phyloP scores from a whole-genome alignment of 306 rosid genomes.

The Prunus armeniaca region DNA sequence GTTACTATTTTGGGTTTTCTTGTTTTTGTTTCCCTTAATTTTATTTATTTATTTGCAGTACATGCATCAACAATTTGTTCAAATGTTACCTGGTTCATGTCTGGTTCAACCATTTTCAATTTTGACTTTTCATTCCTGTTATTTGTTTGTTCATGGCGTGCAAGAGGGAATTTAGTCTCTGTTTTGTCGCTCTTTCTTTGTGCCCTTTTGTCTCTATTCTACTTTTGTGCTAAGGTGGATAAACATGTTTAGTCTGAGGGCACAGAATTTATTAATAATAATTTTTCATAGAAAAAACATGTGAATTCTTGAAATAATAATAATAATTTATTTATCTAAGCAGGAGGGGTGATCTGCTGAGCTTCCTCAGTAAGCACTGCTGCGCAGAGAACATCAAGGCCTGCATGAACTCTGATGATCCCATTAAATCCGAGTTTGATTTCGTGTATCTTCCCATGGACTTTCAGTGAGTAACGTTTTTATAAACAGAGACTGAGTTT shows the following conservation, averaged over 20 bases:
- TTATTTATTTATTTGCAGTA: not conserved
- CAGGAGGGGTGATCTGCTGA: slow-evolving; percentile 26
- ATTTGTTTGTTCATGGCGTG: not conserved
- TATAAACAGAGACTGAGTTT: not conserved
- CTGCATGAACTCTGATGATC: not conserved
- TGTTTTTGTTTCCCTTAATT: not conserved
- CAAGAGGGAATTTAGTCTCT: not conserved
- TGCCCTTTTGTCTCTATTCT: not conserved
- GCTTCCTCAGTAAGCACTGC: slow-evolving; percentile 13
- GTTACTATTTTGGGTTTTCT: not conserved
- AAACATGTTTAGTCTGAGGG: not conserved
- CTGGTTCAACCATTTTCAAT: not conserved
- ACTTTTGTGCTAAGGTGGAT: not conserved
- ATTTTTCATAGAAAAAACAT: not conserved
- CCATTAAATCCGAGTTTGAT: slow-evolving; percentile 10
- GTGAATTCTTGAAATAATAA: not conserved
- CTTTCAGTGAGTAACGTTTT: slow-evolving; percentile 13
- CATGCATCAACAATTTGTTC: not conserved
- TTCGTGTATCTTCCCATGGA: slow-evolving; percentile 31
- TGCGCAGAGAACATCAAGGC: not conserved
- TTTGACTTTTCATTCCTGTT: not conserved
- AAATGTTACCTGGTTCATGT: no score
- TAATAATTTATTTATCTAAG: not conserved
- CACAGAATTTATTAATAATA: not conserved
- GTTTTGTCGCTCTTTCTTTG: not conserved